phyloP scores from a whole-genome alignment of 495 filamentous ascomycete species.

The Daldinia vernicosa region DNA sequence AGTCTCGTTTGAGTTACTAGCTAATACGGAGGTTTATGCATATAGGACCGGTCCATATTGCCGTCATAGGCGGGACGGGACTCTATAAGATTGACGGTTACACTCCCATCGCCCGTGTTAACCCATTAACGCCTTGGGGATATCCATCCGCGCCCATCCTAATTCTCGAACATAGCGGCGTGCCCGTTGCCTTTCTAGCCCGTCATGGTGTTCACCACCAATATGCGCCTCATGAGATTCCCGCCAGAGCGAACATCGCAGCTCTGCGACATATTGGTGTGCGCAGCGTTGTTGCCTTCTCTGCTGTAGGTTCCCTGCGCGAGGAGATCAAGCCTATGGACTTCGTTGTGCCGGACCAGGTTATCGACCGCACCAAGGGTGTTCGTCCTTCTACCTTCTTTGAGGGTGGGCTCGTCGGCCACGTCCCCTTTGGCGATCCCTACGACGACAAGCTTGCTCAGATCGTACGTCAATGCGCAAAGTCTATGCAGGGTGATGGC shows the following conservation, averaged over 20 bases:
- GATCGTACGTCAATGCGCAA: slow-evolving; percentile 76
- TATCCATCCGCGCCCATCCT: slow-evolving; percentile 86
- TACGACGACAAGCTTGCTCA: slow-evolving; percentile 82
- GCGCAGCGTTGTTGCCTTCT: slow-evolving; percentile 89
- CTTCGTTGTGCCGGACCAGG: slow-evolving; percentile 94
- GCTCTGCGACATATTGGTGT: slow-evolving; percentile 91
- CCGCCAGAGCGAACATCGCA: slow-evolving; percentile 91
- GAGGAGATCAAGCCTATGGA: slow-evolving; percentile 93
- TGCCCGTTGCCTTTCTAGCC: slow-evolving; percentile 90
- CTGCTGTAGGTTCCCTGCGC: slow-evolving; percentile 89
- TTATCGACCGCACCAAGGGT: slow-evolving; percentile 98
- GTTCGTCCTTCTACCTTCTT: slow-evolving; percentile 94
- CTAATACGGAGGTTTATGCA: slow-evolving; percentile 19
- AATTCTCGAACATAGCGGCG: slow-evolving; percentile 83
- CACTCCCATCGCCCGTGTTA: slow-evolving; percentile 78
- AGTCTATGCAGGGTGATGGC: slow-evolving; percentile 79
- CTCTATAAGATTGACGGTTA: slow-evolving; percentile 77
- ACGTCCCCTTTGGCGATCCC: slow-evolving; percentile 94
- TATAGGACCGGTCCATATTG: slow-evolving; percentile 82
- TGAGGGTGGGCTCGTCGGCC: slow-evolving; percentile 89
- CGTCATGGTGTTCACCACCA: slow-evolving; percentile 91
- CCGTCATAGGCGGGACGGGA: slow-evolving; percentile 96
- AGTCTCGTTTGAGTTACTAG: slow-evolving; percentile 13
- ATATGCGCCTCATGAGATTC: slow-evolving; percentile 90
- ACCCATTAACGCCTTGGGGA: slow-evolving; percentile 88